A percentile compares a stretch with the other conserved stretches of the same genome.
phyloP scores from a whole-genome alignment of 257 asterid genomes.

The Ballota nigra region DNA sequence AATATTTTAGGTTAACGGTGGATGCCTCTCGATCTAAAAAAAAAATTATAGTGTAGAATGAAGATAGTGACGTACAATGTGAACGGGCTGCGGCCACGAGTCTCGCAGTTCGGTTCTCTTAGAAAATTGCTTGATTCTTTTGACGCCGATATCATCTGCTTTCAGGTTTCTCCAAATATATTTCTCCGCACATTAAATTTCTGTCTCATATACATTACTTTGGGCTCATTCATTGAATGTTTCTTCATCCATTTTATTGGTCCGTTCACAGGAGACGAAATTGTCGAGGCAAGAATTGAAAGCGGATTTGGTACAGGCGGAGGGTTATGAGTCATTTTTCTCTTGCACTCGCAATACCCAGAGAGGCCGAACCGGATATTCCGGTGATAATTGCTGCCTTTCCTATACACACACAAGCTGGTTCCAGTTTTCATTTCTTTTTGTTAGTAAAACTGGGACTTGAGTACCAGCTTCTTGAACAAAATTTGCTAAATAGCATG shows the following conservation, averaged over 20 bases:
- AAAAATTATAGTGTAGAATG: constrained; percentile 34
- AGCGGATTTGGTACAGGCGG: constrained; percentile 79
- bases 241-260: neutral
- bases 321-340: constrained; percentile 94
- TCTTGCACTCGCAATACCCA: constrained; percentile 82
- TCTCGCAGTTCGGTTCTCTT: constrained; percentile 82
- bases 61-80: constrained; percentile 93
- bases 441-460: neutral
- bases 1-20: neutral
- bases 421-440: neutral
- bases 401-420: neutral
- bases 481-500: neutral
- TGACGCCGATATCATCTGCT: constrained; percentile 83
- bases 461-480: neutral
- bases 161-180: constrained; percentile 46
- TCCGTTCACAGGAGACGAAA: constrained; percentile 67
- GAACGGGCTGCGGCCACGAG: constrained; percentile 87
- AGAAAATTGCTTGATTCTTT: constrained; percentile 70
- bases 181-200: neutral
- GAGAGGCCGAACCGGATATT: constrained; percentile 86
- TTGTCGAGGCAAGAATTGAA: constrained; percentile 70
- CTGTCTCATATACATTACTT: neutral
- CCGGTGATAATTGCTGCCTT: constrained; percentile 42
- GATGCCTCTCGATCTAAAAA: neutral
- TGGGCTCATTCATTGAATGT: neutral